A percentile compares a stretch with the other conserved stretches of the same genome.
Conservation (phyloP, 495 filamentous ascomycete genomes). For the Aspergillus indologenus region DNA sequence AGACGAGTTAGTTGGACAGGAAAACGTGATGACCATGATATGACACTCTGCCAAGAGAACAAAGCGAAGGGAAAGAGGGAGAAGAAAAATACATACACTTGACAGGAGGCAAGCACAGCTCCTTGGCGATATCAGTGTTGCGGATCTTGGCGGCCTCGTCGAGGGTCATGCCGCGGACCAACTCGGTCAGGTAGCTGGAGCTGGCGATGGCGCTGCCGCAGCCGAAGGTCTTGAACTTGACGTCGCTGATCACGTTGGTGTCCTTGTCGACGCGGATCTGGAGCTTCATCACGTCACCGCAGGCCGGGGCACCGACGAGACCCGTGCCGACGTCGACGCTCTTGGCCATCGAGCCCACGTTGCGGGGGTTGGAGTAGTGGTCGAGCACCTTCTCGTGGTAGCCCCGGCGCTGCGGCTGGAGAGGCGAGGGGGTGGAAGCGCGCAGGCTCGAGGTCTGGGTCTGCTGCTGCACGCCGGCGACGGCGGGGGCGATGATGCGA, state of each 20-base stretch:
- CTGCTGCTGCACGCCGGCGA: constrained; percentile 32
- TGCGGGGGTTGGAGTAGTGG: constrained; percentile 35
- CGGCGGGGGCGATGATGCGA: constrained; percentile 39
- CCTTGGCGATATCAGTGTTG: constrained; percentile 97
- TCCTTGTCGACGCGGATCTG: constrained; percentile 95
- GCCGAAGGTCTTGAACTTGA: constrained; percentile 98
- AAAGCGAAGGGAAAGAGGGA: not conserved
- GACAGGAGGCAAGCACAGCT: constrained; percentile 93
- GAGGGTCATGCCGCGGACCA: constrained; percentile 93
- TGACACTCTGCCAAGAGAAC: no score
- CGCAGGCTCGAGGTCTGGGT: constrained; percentile 34
- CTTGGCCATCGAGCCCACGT: constrained; percentile 85
- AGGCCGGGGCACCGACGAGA: constrained; percentile 84
- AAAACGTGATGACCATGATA: no score
- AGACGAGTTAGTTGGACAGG: no score
- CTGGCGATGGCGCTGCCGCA: constrained; percentile 94
- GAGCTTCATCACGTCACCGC: constrained; percentile 97
- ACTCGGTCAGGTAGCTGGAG: constrained; percentile 84
- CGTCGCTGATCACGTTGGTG: constrained; percentile 85
- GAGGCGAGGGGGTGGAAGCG: constrained; percentile 19
- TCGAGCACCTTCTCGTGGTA: constrained; percentile 23
- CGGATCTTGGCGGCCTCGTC: constrained; percentile 86
- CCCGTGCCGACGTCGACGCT: constrained; percentile 92
- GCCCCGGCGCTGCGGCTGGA: constrained; percentile 33
- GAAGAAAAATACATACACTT: constrained; percentile 62